phyloP scores from a whole-genome alignment of 2,329 filamentous ascomycete genomes.

The Epichloe gansuensis region DNA sequence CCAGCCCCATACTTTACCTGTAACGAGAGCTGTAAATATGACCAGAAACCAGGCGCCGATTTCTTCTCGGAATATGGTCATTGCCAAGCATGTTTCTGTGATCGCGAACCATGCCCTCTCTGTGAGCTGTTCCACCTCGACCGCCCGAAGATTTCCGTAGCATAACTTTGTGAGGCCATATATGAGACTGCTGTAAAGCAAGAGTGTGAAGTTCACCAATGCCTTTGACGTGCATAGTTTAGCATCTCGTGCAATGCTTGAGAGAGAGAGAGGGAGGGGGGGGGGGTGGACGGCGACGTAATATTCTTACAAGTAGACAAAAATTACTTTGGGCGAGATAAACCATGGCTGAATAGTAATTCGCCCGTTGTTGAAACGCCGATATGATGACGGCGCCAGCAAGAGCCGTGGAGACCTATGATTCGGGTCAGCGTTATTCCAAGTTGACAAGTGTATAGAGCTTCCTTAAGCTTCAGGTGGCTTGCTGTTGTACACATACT shows the following conservation, averaged over 20 bases:
- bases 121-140: slow-evolving; percentile 94
- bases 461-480: neutral
- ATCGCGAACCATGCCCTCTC: slow-evolving; percentile 98
- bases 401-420: slow-evolving; percentile 65
- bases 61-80: slow-evolving; percentile 96
- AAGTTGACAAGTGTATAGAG: slow-evolving; percentile 3
- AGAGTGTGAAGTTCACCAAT: slow-evolving; percentile 77
- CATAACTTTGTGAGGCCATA: slow-evolving; percentile 82
- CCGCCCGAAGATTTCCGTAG: slow-evolving; percentile 78
- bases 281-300: neutral
- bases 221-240: slow-evolving; percentile 42
- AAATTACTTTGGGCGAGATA: slow-evolving; percentile 94
- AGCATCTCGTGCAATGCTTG: neutral
- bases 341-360: slow-evolving; percentile 97
- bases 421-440: slow-evolving; percentile 10
- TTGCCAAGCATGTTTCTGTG: slow-evolving; percentile 89
- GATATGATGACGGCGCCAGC: slow-evolving; percentile 75
- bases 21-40: slow-evolving; percentile 89
- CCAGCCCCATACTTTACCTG: slow-evolving; percentile 97
- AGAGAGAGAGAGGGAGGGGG: no score
- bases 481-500: slow-evolving; percentile 29
- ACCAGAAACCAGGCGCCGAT: slow-evolving; percentile 88
- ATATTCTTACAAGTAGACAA: slow-evolving; percentile 63
- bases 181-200: slow-evolving; percentile 67
- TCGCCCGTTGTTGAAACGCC: slow-evolving; percentile 86